Base-by-base conservation (phyloP, 305 asterid species). In the Fraxinus greggii region DNA sequence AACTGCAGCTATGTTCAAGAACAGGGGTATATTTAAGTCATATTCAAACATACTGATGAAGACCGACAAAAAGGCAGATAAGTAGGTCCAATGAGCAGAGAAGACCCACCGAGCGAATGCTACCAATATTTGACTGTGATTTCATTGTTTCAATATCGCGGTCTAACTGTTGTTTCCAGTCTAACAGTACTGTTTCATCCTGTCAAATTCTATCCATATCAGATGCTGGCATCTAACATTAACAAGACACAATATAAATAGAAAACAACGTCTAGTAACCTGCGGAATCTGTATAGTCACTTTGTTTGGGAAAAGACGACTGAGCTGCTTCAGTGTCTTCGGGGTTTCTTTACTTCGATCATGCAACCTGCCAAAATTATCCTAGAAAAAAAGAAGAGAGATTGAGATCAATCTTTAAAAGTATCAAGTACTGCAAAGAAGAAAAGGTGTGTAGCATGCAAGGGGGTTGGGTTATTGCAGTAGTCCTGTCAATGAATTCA, bases 261-360 rank as follows among this genome's bases (percentile, higher is more conserved):
- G 31, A 72, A 65, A 83, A 61, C 75, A 78, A 73, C 84, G 51
- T 23, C 26, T 77, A 38, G 84, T 87, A 86, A 94, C 98, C 97
- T 91, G 97, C 79, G 98, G 98, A 82, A 89, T 86, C 87, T 92
- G 97, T 85, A 94, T 88, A 77, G 90, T 85, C 73, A 94, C 94
- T 94, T 93, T 93, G 90, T 94, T 94, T 26, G 98, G 98, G 83
- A 94, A 94, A 86, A 94, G 95, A 13, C 97, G 94, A 77, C 87
- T 87, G 81, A 93, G 93, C 83, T 93, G 97, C 92, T 93, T 94
- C 91, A 89, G 79, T 77, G 91, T 87, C 90, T 94, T 94, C 54
- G 97, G 92, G 40, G 92, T 90, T 89, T 94, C 98, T 86, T 94
- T 93, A 88, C 82, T 90, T 87, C 92, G 91, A 78, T 92, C 98